A percentile compares a stretch with the other conserved stretches of the same genome.
phyloP scores from a whole-genome alignment of 768 basidiomycete genomes.

The Pluteus cervinus region DNA sequence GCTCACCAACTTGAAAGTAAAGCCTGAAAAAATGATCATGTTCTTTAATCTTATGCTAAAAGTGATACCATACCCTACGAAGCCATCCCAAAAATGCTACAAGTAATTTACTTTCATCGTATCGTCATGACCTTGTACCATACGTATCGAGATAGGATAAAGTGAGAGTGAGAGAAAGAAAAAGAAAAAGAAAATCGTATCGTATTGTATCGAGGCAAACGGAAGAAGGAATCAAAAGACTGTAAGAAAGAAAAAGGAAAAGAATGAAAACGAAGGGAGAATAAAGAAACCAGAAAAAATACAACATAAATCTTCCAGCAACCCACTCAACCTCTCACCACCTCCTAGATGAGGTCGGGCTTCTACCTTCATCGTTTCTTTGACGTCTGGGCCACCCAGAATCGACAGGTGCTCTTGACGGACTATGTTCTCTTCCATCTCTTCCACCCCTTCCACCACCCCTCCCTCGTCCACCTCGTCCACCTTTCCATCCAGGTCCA shows the following conservation, averaged over 20 bases:
- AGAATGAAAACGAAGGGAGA: constrained; percentile 6
- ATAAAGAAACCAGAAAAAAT: constrained; percentile 8
- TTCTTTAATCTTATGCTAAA: too few relatives aligned
- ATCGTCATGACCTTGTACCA: too few relatives aligned
- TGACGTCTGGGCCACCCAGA: constrained; percentile 56
- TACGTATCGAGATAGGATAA: too few relatives aligned
- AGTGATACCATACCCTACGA: too few relatives aligned
- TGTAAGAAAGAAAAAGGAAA: constrained; percentile 3
- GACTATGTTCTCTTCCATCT: constrained; percentile 20
- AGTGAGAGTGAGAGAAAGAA: too few relatives aligned
- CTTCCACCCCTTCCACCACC: constrained; percentile 26
- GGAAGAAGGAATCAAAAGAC: constrained; percentile 1
- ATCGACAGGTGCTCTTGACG: constrained; percentile 39
- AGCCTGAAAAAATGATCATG: too few relatives aligned
- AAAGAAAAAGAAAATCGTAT: too few relatives aligned
- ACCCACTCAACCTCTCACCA: constrained; percentile 1
- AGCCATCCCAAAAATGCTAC: too few relatives aligned
- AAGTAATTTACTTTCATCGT: too few relatives aligned
- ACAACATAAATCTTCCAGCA: constrained; percentile 3
- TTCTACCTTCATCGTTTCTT: constrained; percentile 24
- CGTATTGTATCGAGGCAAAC: too few relatives aligned
- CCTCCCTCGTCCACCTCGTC: constrained; percentile 27
- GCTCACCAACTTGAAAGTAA: too few relatives aligned
- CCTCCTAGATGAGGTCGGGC: constrained; percentile 15
- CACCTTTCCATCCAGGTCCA: constrained; percentile 25